Percentiles rank a stretch among this genome's conserved stretches.
These are phyloP conservation scores for Metarhizium sp. DNA, from an alignment of 2,329 filamentous ascomycete genomes.

Conservation along the genomic window DNA sequence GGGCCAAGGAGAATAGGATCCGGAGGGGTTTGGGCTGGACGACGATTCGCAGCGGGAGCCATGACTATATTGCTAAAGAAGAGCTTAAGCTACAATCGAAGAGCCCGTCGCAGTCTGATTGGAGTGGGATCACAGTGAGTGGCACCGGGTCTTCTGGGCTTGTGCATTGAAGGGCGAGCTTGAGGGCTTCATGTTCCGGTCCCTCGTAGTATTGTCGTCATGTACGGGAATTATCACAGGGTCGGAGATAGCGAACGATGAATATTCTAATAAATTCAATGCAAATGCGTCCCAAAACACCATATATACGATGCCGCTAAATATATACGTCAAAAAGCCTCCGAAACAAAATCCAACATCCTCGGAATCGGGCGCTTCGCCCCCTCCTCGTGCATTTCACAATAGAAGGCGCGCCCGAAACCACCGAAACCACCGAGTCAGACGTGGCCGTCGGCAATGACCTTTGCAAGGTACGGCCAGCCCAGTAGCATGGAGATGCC, in stretches of 20 bases:
- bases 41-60: slow-evolving; percentile 19
- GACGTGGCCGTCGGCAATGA: slow-evolving; percentile 22
- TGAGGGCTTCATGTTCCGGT: too few species aligned
- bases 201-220: too few species aligned
- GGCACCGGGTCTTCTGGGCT: neutral
- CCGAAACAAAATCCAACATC: neutral
- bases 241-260: too few species aligned
- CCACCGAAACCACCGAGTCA: slow-evolving; percentile 7
- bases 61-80: slow-evolving; percentile 20
- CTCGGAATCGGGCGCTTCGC: neutral
- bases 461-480: slow-evolving; percentile 23
- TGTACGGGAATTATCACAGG: too few species aligned
- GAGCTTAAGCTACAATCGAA: neutral
- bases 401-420: neutral
- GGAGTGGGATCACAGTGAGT: neutral
- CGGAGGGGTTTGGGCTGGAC: neutral
- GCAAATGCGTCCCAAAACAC: neutral
- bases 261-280: neutral
- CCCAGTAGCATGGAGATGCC: slow-evolving; percentile 22
- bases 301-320: neutral
- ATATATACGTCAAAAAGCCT: neutral
- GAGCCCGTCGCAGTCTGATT: neutral
- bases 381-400: neutral
- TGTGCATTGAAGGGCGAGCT: too few species aligned
- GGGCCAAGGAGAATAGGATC: slow-evolving; percentile 13